Percentiles rank a stretch among this genome's conserved stretches.
These are phyloP conservation scores for Aspergillus floridensis DNA, from an alignment of 2,329 filamentous ascomycete genomes.

Conservation along the genomic window DNA sequence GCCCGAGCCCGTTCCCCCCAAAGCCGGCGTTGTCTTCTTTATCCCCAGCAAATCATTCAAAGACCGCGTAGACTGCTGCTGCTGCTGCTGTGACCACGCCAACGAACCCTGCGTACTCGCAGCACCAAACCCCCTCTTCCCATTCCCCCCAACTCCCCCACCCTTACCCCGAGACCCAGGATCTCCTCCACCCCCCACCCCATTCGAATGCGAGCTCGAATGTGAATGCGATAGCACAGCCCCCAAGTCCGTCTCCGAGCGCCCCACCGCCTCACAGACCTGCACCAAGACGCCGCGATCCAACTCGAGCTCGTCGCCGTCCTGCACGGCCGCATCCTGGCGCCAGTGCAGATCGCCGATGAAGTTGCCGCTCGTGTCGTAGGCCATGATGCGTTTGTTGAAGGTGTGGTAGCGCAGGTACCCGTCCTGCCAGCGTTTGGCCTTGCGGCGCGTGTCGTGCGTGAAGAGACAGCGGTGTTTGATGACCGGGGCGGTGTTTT, in stretches of 20 bases:
- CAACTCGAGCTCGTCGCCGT: slow-evolving; percentile 78
- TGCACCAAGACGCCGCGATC: slow-evolving; percentile 77
- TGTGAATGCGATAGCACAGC: too few relatives aligned
- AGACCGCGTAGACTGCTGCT: slow-evolving; percentile 47
- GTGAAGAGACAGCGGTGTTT: slow-evolving; percentile 87
- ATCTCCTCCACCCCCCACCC: too few relatives aligned
- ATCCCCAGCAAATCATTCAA: slow-evolving; percentile 65
- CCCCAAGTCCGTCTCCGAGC: slow-evolving; percentile 72
- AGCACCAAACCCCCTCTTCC: slow-evolving; percentile 47
- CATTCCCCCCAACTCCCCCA: neutral
- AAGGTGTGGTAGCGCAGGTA: slow-evolving; percentile 83
- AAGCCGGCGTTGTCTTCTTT: slow-evolving; percentile 48
- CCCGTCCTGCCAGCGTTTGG: slow-evolving; percentile 93
- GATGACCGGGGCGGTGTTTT: slow-evolving; percentile 70
- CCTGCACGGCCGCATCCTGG: slow-evolving; percentile 63
- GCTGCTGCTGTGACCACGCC: slow-evolving; percentile 19
- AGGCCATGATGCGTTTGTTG: slow-evolving; percentile 88
- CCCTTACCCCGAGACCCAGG: neutral
- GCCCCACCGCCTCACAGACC: slow-evolving; percentile 72
- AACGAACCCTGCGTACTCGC: slow-evolving; percentile 42
- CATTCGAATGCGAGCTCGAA: too few relatives aligned
- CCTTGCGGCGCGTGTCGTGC: slow-evolving; percentile 77
- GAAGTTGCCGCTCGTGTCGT: slow-evolving; percentile 75
- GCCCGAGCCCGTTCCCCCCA: too few relatives aligned
- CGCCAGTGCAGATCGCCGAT: slow-evolving; percentile 84